Conservation (phyloP, 352 stramenopile genomes). For the Phytophthora citrophthora region DNA sequence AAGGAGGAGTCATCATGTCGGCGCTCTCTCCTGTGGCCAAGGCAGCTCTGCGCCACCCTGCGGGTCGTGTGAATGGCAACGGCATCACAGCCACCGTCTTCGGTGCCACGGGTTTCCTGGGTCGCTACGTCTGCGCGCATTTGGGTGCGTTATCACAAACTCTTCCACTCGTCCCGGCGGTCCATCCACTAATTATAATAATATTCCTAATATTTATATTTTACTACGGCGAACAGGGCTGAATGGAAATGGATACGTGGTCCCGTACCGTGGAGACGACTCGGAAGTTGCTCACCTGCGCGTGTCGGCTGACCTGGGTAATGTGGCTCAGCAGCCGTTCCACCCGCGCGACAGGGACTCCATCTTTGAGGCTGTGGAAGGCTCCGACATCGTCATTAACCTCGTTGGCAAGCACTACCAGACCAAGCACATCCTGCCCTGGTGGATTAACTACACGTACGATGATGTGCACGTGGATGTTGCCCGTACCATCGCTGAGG, state of each 20-base stretch:
- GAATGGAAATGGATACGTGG: constrained; percentile 80
- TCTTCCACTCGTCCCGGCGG: constrained; percentile 9
- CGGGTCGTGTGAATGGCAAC: constrained; percentile 72
- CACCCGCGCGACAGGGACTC: constrained; percentile 92
- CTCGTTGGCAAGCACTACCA: constrained; percentile 98
- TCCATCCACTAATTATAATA: constrained; percentile 9
- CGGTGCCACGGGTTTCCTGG: constrained; percentile 94
- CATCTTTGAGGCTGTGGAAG: constrained; percentile 91
- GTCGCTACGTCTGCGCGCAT: constrained; percentile 94
- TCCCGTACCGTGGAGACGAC: constrained; percentile 95
- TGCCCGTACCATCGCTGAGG: constrained; percentile 83
- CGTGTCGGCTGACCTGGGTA: constrained; percentile 94
- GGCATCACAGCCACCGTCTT: constrained; percentile 96
- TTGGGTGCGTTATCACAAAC: constrained; percentile 78
- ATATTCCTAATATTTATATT: background rate
- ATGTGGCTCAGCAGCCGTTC: constrained; percentile 83
- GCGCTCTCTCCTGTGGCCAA: constrained; percentile 80
- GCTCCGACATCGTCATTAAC: constrained; percentile 97
- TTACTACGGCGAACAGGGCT: constrained; percentile 39
- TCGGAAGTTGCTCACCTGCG: constrained; percentile 94
- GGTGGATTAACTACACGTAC: constrained; percentile 96
- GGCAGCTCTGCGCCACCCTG: constrained; percentile 77
- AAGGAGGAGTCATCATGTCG: constrained; percentile 57
- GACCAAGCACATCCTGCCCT: constrained; percentile 93
- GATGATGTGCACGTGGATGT: constrained; percentile 96